Percentiles rank a stretch among this genome's conserved stretches.
These are phyloP conservation scores for Dalbergia cultrata DNA, from an alignment of 306 rosid species.

Conservation along the genomic window DNA sequence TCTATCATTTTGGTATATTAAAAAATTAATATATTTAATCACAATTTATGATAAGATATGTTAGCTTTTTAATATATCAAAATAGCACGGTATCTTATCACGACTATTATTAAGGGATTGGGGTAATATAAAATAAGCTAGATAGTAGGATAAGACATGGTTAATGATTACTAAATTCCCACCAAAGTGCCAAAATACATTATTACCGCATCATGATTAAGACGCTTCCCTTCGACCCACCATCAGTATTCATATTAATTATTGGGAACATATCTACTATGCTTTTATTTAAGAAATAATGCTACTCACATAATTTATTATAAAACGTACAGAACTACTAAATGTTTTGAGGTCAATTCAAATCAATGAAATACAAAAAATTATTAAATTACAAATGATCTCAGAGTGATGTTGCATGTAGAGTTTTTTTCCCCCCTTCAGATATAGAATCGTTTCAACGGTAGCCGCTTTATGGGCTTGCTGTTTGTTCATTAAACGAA, in stretches of 20 bases:
- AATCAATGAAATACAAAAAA: background rate
- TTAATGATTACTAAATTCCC: background rate
- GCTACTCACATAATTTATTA: background rate
- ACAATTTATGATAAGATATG: too few species aligned
- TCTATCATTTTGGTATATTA: too few species aligned
- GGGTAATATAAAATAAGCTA: too few species aligned
- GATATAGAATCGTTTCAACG: background rate
- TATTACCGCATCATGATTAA: constrained; percentile 35
- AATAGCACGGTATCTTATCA: too few species aligned
- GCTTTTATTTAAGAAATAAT: background rate
- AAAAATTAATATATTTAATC: too few species aligned
- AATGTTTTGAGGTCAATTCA: background rate
- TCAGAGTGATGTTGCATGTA: background rate
- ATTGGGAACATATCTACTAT: background rate
- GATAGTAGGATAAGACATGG: background rate
- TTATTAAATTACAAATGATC: background rate
- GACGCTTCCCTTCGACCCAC: background rate
- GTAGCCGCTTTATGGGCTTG: too few species aligned
- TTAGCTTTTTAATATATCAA: too few species aligned
- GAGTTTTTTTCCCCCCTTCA: background rate
- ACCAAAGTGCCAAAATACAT: background rate
- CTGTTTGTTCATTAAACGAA: too few species aligned
- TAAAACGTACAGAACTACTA: background rate
- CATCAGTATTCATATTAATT: constrained; percentile 19
- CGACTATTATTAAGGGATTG: too few species aligned